phyloP scores from a whole-genome alignment of 176 grass and related monocot species.

The Alopecurus myosuroides region DNA sequence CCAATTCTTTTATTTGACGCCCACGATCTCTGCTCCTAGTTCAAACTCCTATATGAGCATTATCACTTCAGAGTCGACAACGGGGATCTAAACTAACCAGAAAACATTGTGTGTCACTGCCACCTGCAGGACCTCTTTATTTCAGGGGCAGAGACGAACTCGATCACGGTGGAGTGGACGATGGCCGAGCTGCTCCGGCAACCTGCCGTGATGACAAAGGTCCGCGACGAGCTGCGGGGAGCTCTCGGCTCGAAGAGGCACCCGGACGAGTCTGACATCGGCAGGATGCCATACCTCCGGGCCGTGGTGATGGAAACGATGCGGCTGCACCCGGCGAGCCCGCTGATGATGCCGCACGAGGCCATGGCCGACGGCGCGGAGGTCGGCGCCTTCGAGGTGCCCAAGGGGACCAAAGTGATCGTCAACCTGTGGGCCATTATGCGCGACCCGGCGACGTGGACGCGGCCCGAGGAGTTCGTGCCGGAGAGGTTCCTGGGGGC shows the following conservation, averaged over 20 bases:
- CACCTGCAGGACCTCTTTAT: conserved; percentile 43
- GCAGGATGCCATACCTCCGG: conserved; percentile 44
- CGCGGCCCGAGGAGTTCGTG: conserved; percentile 30
- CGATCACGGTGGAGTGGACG: conserved; percentile 57
- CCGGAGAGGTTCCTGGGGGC: conserved; percentile 48
- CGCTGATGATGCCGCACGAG: conserved; percentile 51
- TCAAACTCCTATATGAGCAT: neutral
- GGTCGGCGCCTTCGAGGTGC: conserved; percentile 38
- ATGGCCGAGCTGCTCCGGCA: conserved; percentile 68
- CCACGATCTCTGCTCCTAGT: neutral
- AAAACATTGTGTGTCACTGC: neutral
- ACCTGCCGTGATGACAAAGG: conserved; percentile 44
- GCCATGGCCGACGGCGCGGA: conserved; percentile 31
- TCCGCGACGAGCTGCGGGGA: conserved; percentile 39
- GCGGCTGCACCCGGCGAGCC: conserved; percentile 57
- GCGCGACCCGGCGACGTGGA: conserved; percentile 48
- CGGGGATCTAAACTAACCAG: neutral
- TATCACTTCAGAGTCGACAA: neutral
- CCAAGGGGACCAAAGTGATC: conserved; percentile 33
- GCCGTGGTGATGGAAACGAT: conserved; percentile 60
- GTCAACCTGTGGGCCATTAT: conserved; percentile 51
- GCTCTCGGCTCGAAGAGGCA: conserved; percentile 27
- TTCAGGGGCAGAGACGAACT: conserved; percentile 48
- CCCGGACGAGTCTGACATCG: conserved; percentile 27
- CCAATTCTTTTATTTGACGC: neutral